These are phyloP conservation scores for Neofusicoccum sp. DNA, from an alignment of 2,329 filamentous ascomycete species.

Conservation along the genomic window DNA sequence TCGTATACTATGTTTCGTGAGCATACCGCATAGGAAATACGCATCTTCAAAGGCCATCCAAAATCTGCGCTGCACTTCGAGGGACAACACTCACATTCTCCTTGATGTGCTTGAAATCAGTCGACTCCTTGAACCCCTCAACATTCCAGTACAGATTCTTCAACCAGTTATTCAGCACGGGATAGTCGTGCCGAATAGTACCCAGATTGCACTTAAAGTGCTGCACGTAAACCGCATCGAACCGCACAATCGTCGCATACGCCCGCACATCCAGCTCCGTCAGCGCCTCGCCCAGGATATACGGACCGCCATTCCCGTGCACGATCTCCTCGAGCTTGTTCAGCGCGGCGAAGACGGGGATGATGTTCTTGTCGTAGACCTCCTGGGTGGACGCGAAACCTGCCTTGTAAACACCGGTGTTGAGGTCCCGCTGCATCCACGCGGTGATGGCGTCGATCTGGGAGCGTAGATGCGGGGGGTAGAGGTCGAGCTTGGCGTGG, in stretches of 20 bases:
- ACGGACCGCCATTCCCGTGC: constrained; percentile 51
- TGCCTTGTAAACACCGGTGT: constrained; percentile 60
- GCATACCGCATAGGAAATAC: not conserved
- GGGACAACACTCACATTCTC: constrained; percentile 50
- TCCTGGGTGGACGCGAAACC: constrained; percentile 59
- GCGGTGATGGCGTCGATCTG: constrained; percentile 53
- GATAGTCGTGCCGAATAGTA: constrained; percentile 60
- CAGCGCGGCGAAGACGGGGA: constrained; percentile 57
- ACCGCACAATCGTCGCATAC: constrained; percentile 58
- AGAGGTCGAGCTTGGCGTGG: constrained; percentile 49
- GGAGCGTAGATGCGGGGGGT: constrained; percentile 48
- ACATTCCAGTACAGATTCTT: constrained; percentile 59
- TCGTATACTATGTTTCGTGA: constrained; percentile 49
- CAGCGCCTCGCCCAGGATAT: constrained; percentile 53
- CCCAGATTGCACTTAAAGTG: constrained; percentile 67
- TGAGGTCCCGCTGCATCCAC: constrained; percentile 59
- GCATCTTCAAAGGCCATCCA: not conserved
- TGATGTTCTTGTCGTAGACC: constrained; percentile 54
- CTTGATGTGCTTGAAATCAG: constrained; percentile 66
- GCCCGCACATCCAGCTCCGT: constrained; percentile 61
- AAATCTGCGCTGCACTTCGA: not conserved
- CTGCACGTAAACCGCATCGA: constrained; percentile 62
- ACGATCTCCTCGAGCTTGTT: constrained; percentile 57
- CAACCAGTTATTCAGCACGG: constrained; percentile 60
- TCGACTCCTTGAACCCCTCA: constrained; percentile 56